Base-by-base conservation (phyloP, 345 rosid species). In the Fremontodendron californicum region DNA sequence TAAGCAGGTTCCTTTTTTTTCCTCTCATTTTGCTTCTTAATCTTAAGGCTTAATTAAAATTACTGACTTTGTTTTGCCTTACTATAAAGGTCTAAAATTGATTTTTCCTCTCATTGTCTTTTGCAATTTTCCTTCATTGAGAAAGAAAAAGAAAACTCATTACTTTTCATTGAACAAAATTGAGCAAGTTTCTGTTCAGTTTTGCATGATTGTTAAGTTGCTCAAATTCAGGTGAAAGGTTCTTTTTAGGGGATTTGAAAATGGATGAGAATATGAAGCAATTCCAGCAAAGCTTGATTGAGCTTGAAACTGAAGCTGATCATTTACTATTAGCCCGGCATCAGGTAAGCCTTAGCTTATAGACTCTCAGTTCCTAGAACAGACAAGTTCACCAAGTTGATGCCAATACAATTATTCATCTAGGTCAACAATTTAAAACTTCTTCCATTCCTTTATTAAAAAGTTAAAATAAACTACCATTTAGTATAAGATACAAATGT, bases 261-360 rank as follows among this genome's bases (percentile, higher is more conserved):
- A 94, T 94, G 98, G 97, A 89, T 21, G 88, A 86, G 62, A 82
- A 78, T 25, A 81, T 88, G 86, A 86, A 81, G 82, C 88, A 78
- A 46, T 80, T 89, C 54, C 88, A 85, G 75, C 84, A 82, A 40
- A 67, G 67, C 29, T 81, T 89, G 76, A 75, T 82, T 9, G 89
- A 88, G 82, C 85, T 90, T 63, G 99, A 92, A 88, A 83, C 83
- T 18, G 94, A 91, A 81, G 99, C 91, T 6, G 93, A 95, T 81
- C 86, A 84, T 63, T 87, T 92, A 52, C 87, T 90, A 11, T 73
- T 93, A 48, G 91, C 85, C 61, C 85, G 91, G 21, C 80, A 81
- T 71, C 89, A 91, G 93, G 97, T 93, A 55, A 54, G 6, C 55
- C 37, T 74, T 33, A 21, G 31, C 33, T 15, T 19, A 25, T 54